Conservation (phyloP, 73 alveolate genomes). For the Paramecium bursaria region DNA sequence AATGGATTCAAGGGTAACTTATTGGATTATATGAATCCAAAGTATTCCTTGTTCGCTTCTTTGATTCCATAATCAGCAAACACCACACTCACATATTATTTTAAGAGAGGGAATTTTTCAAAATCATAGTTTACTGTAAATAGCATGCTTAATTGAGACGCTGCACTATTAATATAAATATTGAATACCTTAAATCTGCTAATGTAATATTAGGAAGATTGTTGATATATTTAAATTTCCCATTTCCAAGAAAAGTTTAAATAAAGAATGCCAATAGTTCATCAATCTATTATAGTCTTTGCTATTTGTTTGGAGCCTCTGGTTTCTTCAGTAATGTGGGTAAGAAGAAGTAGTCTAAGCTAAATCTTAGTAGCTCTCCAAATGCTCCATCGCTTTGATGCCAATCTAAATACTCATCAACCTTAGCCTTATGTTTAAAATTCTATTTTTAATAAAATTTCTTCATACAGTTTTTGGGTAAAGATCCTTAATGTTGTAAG, state of each 20-base stretch:
- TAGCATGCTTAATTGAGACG: neutral
- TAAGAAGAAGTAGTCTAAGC: neutral
- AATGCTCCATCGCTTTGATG: constrained; percentile 18
- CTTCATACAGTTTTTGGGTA: too few relatives aligned
- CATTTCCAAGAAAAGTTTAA: neutral
- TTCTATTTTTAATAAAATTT: too few relatives aligned
- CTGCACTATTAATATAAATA: constrained; percentile 1
- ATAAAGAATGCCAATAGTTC: constrained; percentile 11
- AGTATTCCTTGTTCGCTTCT: too few relatives aligned
- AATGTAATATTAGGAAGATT: constrained; percentile 39
- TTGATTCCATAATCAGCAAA: too few relatives aligned
- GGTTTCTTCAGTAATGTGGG: constrained; percentile 10
- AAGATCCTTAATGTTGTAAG: neutral
- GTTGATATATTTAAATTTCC: constrained; percentile 14
- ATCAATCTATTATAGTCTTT: neutral
- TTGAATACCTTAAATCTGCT: constrained; percentile 29
- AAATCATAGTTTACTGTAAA: constrained; percentile 34
- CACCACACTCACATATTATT: too few relatives aligned
- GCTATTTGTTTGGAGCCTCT: neutral
- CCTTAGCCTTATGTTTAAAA: constrained; percentile 1
- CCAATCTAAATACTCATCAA: constrained; percentile 15
- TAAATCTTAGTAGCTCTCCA: neutral
- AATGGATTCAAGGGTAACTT: too few relatives aligned
- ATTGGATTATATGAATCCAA: too few relatives aligned
- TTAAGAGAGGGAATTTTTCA: constrained; percentile 38